Conservation (phyloP, 2,329 filamentous ascomycete species). For the Pseudogymnoascus sp. region DNA sequence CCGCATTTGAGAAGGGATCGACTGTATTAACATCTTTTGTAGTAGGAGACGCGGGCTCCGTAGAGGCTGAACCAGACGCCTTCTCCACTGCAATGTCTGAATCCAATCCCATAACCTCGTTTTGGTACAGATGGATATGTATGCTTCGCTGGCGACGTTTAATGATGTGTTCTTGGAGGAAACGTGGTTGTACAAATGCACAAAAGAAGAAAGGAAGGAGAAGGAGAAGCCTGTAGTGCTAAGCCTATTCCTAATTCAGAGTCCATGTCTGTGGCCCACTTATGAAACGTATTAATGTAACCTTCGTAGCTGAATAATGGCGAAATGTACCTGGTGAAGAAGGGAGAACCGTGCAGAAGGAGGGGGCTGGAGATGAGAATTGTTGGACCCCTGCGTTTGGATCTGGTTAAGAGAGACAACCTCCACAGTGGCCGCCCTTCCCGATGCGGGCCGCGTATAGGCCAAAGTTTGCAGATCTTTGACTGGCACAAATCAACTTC, state of each 20-base stretch:
- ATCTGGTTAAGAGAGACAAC: background rate
- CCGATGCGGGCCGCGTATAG: background rate
- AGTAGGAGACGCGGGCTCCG: background rate
- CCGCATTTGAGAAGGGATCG: background rate
- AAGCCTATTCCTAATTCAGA: background rate
- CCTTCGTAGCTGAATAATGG: too few species aligned
- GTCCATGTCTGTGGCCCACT: background rate
- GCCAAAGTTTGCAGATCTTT: background rate
- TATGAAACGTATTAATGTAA: background rate
- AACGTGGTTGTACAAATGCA: background rate
- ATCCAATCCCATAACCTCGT: constrained; percentile 1
- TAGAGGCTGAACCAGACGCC: background rate
- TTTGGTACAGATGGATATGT: background rate
- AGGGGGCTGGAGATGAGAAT: background rate
- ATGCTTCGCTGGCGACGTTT: background rate
- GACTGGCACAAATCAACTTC: background rate
- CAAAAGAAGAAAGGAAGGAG: background rate
- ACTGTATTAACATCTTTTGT: background rate
- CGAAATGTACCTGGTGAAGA: background rate
- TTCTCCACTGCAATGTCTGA: constrained; percentile 7
- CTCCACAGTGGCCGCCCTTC: background rate
- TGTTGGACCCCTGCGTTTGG: background rate
- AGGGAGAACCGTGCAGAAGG: background rate
- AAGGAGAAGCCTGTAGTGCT: background rate
- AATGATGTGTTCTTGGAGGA: background rate